Percentiles rank a stretch among this genome's conserved stretches.
Evolutionary conservation across 169 alveolate species (phyloP).

Genomic region (Hepatocystis sp.): DNA sequence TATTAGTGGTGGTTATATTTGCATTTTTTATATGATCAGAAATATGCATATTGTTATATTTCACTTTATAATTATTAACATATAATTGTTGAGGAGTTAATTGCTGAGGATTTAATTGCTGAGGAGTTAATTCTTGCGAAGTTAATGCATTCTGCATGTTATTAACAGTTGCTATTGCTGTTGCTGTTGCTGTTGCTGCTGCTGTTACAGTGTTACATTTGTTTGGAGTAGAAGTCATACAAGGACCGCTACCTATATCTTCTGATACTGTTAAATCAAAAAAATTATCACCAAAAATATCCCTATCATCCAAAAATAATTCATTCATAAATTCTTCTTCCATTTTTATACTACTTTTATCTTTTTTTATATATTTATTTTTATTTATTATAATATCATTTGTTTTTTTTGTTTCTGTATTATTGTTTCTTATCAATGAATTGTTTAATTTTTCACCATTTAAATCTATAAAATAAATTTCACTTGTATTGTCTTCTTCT

Average conservation of each 20-base stretch:
- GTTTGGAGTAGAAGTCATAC: neutral
- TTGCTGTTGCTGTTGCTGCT: neutral
- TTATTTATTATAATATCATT: too few species aligned
- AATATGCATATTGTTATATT: too few species aligned
- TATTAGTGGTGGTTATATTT: neutral
- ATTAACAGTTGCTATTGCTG: too few species aligned
- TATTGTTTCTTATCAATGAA: neutral
- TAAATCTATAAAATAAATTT: neutral
- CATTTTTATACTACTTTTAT: conserved; percentile 1
- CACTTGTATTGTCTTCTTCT: conserved; percentile 10
- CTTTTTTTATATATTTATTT: neutral
- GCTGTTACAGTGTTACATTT: neutral
- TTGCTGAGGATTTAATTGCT: too few species aligned
- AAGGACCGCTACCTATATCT: neutral
- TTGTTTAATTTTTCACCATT: neutral
- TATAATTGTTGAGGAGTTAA: too few species aligned
- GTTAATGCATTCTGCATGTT: too few species aligned
- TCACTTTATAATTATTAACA: too few species aligned
- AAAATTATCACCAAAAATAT: conserved; percentile 49
- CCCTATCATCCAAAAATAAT: conserved; percentile 36
- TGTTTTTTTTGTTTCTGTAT: neutral
- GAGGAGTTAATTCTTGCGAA: too few species aligned
- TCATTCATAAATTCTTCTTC: conserved; percentile 32
- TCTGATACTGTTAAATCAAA: neutral
- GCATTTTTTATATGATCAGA: too few species aligned